Evolutionary conservation across 164 flowering plant species (phyloP).

Genomic region (Vitis labrusca): DNA sequence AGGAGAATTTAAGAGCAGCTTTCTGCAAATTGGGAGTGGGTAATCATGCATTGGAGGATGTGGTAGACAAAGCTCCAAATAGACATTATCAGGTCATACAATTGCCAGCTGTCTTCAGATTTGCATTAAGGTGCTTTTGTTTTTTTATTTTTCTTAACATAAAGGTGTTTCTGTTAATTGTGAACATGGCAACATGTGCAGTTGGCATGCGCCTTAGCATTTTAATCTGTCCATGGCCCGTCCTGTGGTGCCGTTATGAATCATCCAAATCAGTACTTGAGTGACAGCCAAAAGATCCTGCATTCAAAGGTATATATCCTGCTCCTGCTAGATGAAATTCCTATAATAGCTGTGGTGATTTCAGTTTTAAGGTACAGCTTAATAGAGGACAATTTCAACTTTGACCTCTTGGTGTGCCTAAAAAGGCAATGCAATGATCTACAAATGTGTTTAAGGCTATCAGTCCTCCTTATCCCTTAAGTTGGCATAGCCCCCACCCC

Average conservation of each 20-base stretch:
- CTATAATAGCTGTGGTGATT: no score
- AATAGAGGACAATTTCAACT: no score
- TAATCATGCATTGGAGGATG: slow-evolving; percentile 58
- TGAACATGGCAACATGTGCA: slow-evolving; percentile 30
- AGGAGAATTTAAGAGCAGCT: slow-evolving; percentile 86
- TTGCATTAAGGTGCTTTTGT: not conserved
- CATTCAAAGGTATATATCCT: slow-evolving; percentile 50
- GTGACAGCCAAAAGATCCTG: slow-evolving; percentile 72
- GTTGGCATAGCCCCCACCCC: no score
- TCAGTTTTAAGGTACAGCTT: no score
- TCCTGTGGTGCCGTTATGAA: slow-evolving; percentile 88
- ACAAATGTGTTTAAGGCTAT: no score
- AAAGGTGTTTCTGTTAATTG: not conserved
- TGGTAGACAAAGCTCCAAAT: slow-evolving; percentile 76
- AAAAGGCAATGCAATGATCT: no score
- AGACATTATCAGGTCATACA: slow-evolving; percentile 84
- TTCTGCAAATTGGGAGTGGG: slow-evolving; percentile 75
- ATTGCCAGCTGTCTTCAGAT: not conserved
- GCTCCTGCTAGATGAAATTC: not conserved
- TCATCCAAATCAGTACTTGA: slow-evolving; percentile 96
- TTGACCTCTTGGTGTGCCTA: no score
- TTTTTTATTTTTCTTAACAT: not conserved
- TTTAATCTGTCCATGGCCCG: slow-evolving; percentile 76
- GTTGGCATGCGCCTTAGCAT: slow-evolving; percentile 95
- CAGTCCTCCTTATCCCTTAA: no score